A percentile compares a stretch with the other conserved stretches of the same genome.
Conservation (phyloP, 495 filamentous ascomycete genomes). For the Podospora tetraspora region DNA sequence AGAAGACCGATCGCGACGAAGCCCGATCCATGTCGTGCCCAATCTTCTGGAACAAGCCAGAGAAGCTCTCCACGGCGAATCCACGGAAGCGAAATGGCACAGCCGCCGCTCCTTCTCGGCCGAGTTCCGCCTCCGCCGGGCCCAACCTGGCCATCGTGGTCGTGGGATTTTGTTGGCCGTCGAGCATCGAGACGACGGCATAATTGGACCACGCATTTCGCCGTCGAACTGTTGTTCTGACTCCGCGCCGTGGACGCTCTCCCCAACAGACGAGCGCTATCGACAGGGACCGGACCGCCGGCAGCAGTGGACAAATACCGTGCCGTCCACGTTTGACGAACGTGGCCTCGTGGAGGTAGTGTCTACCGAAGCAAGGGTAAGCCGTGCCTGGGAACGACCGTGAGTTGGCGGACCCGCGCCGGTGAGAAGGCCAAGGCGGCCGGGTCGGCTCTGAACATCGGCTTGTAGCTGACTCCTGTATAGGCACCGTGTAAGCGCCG, state of each 20-base stretch:
- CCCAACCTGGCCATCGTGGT: not conserved
- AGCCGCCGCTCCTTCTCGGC: slow-evolving; percentile 2
- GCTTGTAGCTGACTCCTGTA: slow-evolving; percentile 1
- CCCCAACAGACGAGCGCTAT: slow-evolving; percentile 1
- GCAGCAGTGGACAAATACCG: slow-evolving; percentile 14
- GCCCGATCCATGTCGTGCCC: slow-evolving; percentile 22
- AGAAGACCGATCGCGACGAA: not conserved
- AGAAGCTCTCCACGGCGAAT: not conserved
- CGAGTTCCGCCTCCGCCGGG: not conserved
- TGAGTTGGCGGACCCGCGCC: not conserved
- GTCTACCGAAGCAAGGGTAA: slow-evolving; percentile 7
- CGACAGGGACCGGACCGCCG: slow-evolving; percentile 8
- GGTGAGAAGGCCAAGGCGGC: not conserved
- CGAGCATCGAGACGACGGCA: not conserved
- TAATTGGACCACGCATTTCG: slow-evolving; percentile 14
- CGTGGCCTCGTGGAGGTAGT: not conserved
- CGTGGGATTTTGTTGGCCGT: not conserved
- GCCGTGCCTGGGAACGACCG: not conserved
- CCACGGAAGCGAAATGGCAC: slow-evolving; percentile 7
- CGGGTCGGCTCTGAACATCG: slow-evolving; percentile 3
- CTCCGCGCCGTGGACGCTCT: slow-evolving; percentile 3
- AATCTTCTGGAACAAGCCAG: slow-evolving; percentile 14
- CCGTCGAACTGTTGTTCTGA: slow-evolving; percentile 7
- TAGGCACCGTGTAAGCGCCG: slow-evolving; percentile 2
- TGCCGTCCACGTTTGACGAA: slow-evolving; percentile 12